Conservation (phyloP, 225 moss, liverwort and hornwort species). For the Climacium dendroides region DNA sequence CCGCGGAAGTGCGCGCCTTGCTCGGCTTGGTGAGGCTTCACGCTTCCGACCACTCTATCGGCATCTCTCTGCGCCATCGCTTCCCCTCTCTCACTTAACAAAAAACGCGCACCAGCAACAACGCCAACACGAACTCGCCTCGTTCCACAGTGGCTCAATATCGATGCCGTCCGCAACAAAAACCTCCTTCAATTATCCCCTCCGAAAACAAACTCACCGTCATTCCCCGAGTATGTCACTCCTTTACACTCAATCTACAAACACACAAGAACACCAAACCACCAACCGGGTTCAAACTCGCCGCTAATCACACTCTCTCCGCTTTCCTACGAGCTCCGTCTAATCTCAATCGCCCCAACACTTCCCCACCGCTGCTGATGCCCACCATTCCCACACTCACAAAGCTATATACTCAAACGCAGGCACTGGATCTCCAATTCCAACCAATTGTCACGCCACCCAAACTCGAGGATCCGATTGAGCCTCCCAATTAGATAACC, state of each 20-base stretch:
- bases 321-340: not conserved
- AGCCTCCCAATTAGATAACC: not conserved
- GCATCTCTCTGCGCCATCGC: slow-evolving; percentile 63
- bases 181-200: not conserved
- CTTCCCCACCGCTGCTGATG: slow-evolving; percentile 1
- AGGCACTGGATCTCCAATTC: not conserved
- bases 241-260: not conserved
- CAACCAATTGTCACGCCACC: not conserved
- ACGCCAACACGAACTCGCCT: not conserved
- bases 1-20: slow-evolving; percentile 77
- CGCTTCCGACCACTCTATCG: slow-evolving; percentile 28
- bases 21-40: slow-evolving; percentile 55
- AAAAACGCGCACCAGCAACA: not conserved
- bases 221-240: not conserved
- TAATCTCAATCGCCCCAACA: not conserved
- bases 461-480: not conserved
- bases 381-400: slow-evolving; percentile 13
- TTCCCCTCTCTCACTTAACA: not conserved
- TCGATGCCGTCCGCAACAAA: not conserved
- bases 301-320: not conserved
- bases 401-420: not conserved
- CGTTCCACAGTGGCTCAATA: slow-evolving; percentile 1
- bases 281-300: not conserved
- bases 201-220: not conserved
- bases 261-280: not conserved